phyloP scores from a whole-genome alignment of 2,329 filamentous ascomycete genomes.

The Blastomyces parvus region DNA sequence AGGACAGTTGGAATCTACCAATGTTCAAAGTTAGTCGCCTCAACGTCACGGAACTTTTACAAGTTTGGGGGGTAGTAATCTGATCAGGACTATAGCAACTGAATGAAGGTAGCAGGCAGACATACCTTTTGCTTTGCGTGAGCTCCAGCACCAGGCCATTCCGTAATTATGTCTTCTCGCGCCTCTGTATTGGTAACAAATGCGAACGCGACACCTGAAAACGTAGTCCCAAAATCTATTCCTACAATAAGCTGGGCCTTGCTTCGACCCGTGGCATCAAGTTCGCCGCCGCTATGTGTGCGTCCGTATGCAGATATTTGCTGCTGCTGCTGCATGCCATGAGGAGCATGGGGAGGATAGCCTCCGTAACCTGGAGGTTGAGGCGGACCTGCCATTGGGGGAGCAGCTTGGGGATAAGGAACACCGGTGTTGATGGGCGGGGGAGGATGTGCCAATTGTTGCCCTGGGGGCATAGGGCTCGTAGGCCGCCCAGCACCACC shows the following conservation, averaged over 20 bases:
- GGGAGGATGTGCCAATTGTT: slow-evolving; percentile 27
- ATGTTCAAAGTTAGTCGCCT: neutral
- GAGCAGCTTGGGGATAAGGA: slow-evolving; percentile 37
- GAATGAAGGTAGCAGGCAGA: neutral
- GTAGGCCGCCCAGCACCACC: slow-evolving; percentile 40
- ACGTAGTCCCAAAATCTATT: slow-evolving; percentile 98
- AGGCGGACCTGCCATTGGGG: slow-evolving; percentile 27
- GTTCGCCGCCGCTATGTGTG: slow-evolving; percentile 45
- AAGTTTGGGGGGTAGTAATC: neutral
- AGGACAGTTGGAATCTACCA: slow-evolving; percentile 90
- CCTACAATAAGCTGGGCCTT: slow-evolving; percentile 97
- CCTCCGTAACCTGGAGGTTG: slow-evolving; percentile 39
- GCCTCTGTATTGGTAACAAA: slow-evolving; percentile 94
- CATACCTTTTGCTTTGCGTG: slow-evolving; percentile 96
- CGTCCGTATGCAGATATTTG: slow-evolving; percentile 21
- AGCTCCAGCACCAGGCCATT: slow-evolving; percentile 96
- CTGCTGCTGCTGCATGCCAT: slow-evolving; percentile 18
- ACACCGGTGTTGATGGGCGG: slow-evolving; percentile 48
- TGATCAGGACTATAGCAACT: neutral
- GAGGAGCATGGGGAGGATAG: slow-evolving; percentile 23
- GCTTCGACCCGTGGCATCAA: slow-evolving; percentile 77
- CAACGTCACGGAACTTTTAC: neutral
- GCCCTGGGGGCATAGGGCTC: slow-evolving; percentile 42
- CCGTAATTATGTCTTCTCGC: slow-evolving; percentile 97
- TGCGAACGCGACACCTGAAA: slow-evolving; percentile 90